phyloP scores from a whole-genome alignment of 257 asterid species.

The Ophiorrhiza pumila region DNA sequence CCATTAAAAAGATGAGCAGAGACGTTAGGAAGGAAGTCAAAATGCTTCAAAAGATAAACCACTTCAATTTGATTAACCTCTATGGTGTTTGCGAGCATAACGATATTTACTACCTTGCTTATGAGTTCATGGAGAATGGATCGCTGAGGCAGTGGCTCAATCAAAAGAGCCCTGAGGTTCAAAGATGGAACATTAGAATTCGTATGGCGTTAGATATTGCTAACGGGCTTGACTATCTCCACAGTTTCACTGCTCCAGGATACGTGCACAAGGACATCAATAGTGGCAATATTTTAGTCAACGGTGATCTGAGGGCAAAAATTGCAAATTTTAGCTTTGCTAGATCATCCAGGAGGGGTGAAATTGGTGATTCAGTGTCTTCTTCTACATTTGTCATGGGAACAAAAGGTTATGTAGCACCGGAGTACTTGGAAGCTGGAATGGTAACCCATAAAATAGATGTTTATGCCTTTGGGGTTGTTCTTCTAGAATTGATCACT shows the following conservation, averaged over 20 bases:
- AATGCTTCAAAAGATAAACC: conserved; percentile 53
- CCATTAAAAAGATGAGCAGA: conserved; percentile 36
- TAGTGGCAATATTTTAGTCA: conserved; percentile 47
- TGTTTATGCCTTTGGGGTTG: conserved; percentile 61
- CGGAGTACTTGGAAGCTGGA: conserved; percentile 42
- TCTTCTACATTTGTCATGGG: conserved; percentile 21
- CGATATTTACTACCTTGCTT: conserved; percentile 43
- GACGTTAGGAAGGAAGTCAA: conserved; percentile 47
- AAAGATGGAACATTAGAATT: conserved; percentile 54
- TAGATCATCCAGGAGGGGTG: conserved; percentile 24
- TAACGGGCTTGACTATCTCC: conserved; percentile 65
- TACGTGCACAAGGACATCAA: conserved; percentile 59
- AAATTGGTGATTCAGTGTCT: conserved; percentile 24
- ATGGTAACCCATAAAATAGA: conserved; percentile 49
- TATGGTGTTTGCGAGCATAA: conserved; percentile 51
- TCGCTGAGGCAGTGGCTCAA: conserved; percentile 54
- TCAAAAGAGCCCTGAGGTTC: conserved; percentile 23
- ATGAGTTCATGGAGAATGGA: conserved; percentile 66
- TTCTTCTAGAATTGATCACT: conserved; percentile 58
- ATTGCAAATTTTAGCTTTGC: conserved; percentile 54
- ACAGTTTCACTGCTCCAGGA: conserved; percentile 61
- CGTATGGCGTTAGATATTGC: conserved; percentile 67
- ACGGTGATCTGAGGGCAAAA: conserved; percentile 54
- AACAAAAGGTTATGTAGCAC: conserved; percentile 59
- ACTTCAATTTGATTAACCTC: conserved; percentile 58